Evolutionary conservation across 371 early-diverging fungal genomes (phyloP).

Genomic region (Batkoa obscura): DNA sequence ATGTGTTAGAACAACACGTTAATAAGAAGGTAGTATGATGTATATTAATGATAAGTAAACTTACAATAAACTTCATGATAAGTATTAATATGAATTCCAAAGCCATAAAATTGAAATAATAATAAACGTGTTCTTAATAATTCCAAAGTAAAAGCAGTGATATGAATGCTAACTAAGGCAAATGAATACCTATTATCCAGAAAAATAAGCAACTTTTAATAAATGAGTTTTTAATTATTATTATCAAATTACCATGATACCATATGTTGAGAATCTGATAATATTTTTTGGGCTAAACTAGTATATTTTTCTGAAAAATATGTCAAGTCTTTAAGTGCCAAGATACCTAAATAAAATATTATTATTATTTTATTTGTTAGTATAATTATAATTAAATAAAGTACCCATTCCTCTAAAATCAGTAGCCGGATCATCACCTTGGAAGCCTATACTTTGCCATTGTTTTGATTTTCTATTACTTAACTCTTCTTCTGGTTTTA

Average conservation of each 20-base stretch:
- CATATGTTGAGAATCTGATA: conserved; percentile 28
- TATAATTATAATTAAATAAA: not conserved
- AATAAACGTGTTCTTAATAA: not conserved
- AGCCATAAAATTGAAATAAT: not conserved
- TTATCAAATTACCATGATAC: conserved; percentile 13
- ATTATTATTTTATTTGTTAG: not conserved
- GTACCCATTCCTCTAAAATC: conserved; percentile 76
- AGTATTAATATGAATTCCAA: not conserved
- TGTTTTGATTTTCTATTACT: conserved; percentile 27
- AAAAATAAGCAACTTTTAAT: not conserved
- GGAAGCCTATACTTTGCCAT: conserved; percentile 63
- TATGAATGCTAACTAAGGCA: not conserved
- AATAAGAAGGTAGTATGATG: no score
- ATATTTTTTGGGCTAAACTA: conserved; percentile 21
- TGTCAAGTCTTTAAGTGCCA: conserved; percentile 50
- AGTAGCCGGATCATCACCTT: conserved; percentile 66
- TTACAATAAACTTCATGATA: not conserved
- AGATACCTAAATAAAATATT: conserved; percentile 20
- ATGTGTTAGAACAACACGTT: no score
- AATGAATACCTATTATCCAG: not conserved
- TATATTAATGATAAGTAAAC: no score
- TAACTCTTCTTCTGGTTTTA: conserved; percentile 37
- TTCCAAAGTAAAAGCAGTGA: not conserved
- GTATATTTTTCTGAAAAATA: conserved; percentile 45
- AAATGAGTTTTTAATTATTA: not conserved